Base-by-base conservation (phyloP, 2,329 filamentous ascomycete genomes). In the Chrysoporthe puriensis region DNA sequence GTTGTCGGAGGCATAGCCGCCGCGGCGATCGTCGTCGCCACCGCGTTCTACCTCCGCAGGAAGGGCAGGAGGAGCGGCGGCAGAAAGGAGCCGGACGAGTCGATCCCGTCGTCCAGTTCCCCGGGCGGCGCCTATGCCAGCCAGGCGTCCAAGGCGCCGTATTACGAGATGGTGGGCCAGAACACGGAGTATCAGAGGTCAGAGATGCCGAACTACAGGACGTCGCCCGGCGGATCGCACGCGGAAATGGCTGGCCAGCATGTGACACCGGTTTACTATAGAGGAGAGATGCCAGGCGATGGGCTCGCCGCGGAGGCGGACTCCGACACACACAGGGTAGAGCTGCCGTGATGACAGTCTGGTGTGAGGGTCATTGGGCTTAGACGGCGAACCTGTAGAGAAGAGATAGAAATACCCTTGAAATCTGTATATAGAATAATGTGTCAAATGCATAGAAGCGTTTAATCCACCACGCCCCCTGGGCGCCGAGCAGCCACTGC, bases 31-130 rank as follows among this genome's bases (percentile, higher is more conserved):
- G 71, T 77, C 50, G 64, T 67, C 4, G 72, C 71, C 4, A 71
- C 69, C 9, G 65, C 75, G 11, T 70, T 74, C 2, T 73, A 76
- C 56, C 21, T 77, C 8, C 69, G 72, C 6, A 65, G 61, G 18
- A 46, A 14, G 48, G 4, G 48, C 3, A 43, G 44, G 44, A 42
- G 11, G 32, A 42, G 40, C 56, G 52, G 5, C 11, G 18, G n/a
- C 36, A 4, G 18, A n/a, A 59, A 40, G 57, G 16, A 44, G 57
- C 57, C n/a, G 57, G 57, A 59, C n/a, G n/a, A 43, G 36, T 32
- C 57, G 57, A 18, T 5, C 18, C 9, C 11, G n/a, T 21, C 9
- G 18, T 26, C 56, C 21, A n/a, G 57, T 8, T n/a, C 18, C n/a
- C 36, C 11, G 16, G 16, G 16, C 13, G 26, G 16, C 36, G 56